A percentile compares a stretch with the other conserved stretches of the same genome.
These are phyloP conservation scores for Aspergillus luchuensis DNA, from an alignment of 2,329 filamentous ascomycete species.

Conservation along the genomic window DNA sequence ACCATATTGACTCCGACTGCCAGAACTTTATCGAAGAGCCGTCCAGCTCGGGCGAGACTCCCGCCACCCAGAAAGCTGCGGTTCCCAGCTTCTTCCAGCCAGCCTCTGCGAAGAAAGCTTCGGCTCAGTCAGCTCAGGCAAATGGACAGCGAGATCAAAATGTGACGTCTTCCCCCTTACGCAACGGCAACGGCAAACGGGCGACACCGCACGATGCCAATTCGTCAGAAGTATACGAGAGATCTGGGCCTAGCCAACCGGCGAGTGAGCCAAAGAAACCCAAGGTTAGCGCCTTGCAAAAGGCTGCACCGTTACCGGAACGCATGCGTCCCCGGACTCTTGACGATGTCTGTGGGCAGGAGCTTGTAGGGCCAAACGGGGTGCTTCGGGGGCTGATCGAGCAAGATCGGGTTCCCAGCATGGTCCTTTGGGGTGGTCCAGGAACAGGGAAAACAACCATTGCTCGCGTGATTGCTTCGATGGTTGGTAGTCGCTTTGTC, in stretches of 20 bases:
- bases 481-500: conserved; percentile 81
- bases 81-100: conserved; percentile 59
- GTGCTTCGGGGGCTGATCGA: conserved; percentile 85
- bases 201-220: conserved; percentile 31
- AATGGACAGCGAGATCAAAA: conserved; percentile 27
- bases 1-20: conserved; percentile 86
- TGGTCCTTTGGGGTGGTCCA: conserved; percentile 76
- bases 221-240: conserved; percentile 26
- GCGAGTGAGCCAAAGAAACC: conserved; percentile 61
- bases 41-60: conserved; percentile 47
- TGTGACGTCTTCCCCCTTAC: conserved; percentile 28
- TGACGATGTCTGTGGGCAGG: conserved; percentile 87
- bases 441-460: conserved; percentile 66
- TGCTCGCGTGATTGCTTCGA: conserved; percentile 81
- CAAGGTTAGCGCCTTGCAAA: conserved; percentile 65
- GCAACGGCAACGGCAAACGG: conserved; percentile 35
- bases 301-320: conserved; percentile 83
- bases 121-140: conserved; percentile 30
- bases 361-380: conserved; percentile 82
- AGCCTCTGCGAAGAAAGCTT: conserved; percentile 49
- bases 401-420: conserved; percentile 80
- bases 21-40: conserved; percentile 61
- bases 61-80: conserved; percentile 41
- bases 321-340: conserved; percentile 85
- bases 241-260: conserved; percentile 17